Percentiles rank a stretch among this genome's conserved stretches.
These are phyloP conservation scores for Tuber magnatum DNA, from an alignment of 495 filamentous ascomycete genomes.

Conservation along the genomic window DNA sequence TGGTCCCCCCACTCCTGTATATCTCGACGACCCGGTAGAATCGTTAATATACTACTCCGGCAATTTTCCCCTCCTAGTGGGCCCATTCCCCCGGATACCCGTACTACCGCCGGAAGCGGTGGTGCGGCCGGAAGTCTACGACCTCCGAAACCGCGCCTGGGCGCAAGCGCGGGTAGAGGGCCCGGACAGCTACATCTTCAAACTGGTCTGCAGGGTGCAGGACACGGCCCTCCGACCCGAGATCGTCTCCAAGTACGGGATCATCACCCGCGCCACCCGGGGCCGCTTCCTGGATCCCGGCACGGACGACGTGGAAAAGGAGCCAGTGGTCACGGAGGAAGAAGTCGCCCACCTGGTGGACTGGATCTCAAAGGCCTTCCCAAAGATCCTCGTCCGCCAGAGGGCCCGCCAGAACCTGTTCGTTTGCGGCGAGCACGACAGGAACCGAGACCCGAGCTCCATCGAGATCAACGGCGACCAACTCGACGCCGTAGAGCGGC, in stretches of 20 bases:
- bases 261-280: neutral
- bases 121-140: neutral
- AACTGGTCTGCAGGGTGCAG: neutral
- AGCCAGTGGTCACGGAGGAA: conserved; percentile 4
- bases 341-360: conserved; percentile 15
- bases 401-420: neutral
- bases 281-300: neutral
- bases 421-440: neutral
- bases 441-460: neutral
- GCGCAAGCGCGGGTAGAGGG: neutral
- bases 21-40: conserved; percentile 5
- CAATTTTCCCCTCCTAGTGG: neutral
- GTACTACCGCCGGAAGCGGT: neutral
- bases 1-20: neutral
- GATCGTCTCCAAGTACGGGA: neutral
- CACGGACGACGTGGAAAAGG: conserved; percentile 20
- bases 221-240: neutral
- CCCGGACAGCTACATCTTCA: neutral
- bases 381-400: conserved; percentile 2
- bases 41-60: neutral
- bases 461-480: conserved; percentile 5
- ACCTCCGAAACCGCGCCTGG: neutral
- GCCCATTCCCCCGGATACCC: neutral
- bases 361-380: conserved; percentile 19
- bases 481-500: conserved; percentile 16